These are phyloP conservation scores for Leptodontidium sp. DNA, from an alignment of 2,329 filamentous ascomycete species.

Conservation along the genomic window DNA sequence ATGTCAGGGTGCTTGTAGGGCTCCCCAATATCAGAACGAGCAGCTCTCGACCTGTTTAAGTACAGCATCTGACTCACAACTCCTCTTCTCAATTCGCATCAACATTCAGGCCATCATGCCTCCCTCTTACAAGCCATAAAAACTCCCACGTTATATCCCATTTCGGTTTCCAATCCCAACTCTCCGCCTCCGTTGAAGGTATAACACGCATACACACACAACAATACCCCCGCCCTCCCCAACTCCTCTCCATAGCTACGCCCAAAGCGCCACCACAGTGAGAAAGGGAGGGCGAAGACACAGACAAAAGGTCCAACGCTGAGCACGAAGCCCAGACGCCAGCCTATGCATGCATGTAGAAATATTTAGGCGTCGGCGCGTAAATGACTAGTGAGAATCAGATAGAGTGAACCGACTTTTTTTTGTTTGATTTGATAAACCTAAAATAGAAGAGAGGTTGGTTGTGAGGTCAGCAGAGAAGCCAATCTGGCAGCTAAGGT, in stretches of 20 bases:
- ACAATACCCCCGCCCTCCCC: background rate
- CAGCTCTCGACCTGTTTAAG: no score
- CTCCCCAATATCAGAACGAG: no score
- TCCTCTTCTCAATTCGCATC: no score
- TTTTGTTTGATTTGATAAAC: background rate
- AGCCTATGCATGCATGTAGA: conserved; percentile 20
- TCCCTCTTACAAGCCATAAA: no score
- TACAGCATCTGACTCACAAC: no score
- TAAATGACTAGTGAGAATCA: conserved; percentile 8
- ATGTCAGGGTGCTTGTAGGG: no score
- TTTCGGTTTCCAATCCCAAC: no score
- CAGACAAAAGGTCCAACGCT: conserved; percentile 35
- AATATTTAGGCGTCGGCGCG: conserved; percentile 1
- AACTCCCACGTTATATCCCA: no score
- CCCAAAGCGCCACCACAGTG: conserved; percentile 59
- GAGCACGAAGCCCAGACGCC: conserved; percentile 7
- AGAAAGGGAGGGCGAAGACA: conserved; percentile 54
- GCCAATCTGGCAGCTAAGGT: conserved; percentile 26
- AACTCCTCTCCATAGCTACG: conserved; percentile 59
- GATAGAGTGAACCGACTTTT: background rate
- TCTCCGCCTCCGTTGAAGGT: no score
- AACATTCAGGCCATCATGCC: no score
- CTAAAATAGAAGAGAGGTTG: background rate
- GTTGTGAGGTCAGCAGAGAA: conserved; percentile 18
- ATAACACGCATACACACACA: no score